Evolutionary conservation across 2,329 filamentous ascomycete species (phyloP), one percentile per base, ranked within the genome.

Genomic region (Fusarium vanettenii): DNA sequence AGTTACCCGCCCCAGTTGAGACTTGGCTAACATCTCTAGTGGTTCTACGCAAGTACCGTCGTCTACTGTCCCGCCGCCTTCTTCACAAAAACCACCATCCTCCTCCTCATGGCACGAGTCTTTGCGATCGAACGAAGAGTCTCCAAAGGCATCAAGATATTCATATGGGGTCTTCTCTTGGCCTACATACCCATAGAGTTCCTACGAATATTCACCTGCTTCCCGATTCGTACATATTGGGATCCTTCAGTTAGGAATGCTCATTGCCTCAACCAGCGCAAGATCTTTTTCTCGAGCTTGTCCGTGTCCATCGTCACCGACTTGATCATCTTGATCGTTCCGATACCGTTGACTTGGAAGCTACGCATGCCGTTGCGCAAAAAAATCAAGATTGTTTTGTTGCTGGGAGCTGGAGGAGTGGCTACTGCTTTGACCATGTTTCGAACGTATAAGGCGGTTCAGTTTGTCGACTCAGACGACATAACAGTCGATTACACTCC

Each of bases 211-310:
- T 79, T 83, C 50, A 81, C 84, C 27, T 87, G 85, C 71, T 73
- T 76, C 35, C 86, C 85, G 2, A 84, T 87, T 27, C 64, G 76
- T 7, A 82, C 79, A 2, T 86, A 85, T 63, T 87, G 86, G 85
- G 69, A 77, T 2, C 77, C 80, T 0, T 67, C 25, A 1, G 73
- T 78, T 18, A 50, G 73, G 3, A 50, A 71, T 14, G 72, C 70
- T 11, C 80, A 79, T 27, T 85, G 84, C 73, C 68, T 85, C n/a
- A 75, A 85, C 69, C 82, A 84, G 14, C 71, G 77, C 55, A 77
- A 73, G 50, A 73, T 79, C 13, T 76, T 79, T 37, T 77, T 78
- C 18, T 69, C 72, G 6, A 71, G 72, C 6, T 14, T 75, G 2
- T 25, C 70, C 0, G 6, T 78, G 3, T 71, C 74, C 6, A 74